Evolutionary conservation across 169 alveolate species (phyloP).

Genomic region (Plasmodium gaboni): DNA sequence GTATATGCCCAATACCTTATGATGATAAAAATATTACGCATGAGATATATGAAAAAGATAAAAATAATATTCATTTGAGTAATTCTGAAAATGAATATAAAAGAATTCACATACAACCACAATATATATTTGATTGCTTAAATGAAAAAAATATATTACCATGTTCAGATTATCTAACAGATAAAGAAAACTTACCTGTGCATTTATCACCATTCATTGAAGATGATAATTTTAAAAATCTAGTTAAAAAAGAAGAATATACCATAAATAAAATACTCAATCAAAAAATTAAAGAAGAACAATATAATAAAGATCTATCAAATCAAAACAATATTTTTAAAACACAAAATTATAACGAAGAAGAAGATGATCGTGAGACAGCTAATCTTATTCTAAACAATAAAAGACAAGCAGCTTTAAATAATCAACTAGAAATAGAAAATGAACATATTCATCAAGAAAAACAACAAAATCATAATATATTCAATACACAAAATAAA

Average conservation of each 20-base stretch:
- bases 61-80: slow-evolving; percentile 57
- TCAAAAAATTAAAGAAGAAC: slow-evolving; percentile 2
- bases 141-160: slow-evolving; percentile 91
- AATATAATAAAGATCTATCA: not conserved
- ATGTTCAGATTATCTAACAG: slow-evolving; percentile 92
- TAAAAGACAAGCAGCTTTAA: slow-evolving; percentile 23
- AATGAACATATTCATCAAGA: slow-evolving; percentile 17
- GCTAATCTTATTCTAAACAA: slow-evolving; percentile 10
- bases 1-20: slow-evolving; percentile 9
- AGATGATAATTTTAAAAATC: slow-evolving; percentile 61
- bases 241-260: slow-evolving; percentile 65
- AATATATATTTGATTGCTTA: slow-evolving; percentile 95
- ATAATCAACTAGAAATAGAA: slow-evolving; percentile 50
- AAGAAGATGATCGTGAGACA: slow-evolving; percentile 15
- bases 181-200: slow-evolving; percentile 91
- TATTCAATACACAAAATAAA: not conserved
- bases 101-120: slow-evolving; percentile 92
- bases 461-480: not conserved
- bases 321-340: not conserved
- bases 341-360: not conserved
- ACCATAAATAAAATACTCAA: slow-evolving; percentile 36
- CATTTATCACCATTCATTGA: slow-evolving; percentile 95
- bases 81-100: slow-evolving; percentile 77
- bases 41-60: slow-evolving; percentile 47
- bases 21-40: slow-evolving; percentile 29